A percentile compares a stretch with the other conserved stretches of the same genome.
These are phyloP conservation scores for Barnettozyma populi DNA, from an alignment of 805 yeast species.

Conservation along the genomic window DNA sequence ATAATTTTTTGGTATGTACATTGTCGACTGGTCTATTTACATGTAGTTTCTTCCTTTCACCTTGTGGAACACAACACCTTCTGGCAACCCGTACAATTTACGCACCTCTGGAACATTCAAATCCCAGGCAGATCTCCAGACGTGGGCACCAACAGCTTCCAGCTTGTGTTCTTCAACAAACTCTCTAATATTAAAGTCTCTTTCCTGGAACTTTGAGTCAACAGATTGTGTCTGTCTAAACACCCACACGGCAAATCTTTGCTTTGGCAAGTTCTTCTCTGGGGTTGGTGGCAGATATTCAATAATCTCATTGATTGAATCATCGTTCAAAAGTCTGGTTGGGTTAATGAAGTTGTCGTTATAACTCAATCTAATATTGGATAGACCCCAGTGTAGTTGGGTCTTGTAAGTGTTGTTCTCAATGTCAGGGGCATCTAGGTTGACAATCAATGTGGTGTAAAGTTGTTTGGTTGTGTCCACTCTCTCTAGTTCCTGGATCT, in stretches of 20 bases:
- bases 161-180: constrained; percentile 54
- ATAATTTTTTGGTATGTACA: constrained; percentile 1
- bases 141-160: constrained; percentile 83
- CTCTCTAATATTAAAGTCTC: constrained; percentile 65
- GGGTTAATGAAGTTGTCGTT: constrained; percentile 48
- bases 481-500: constrained; percentile 65
- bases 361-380: constrained; percentile 57
- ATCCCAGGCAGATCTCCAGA: constrained; percentile 87
- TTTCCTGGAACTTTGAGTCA: constrained; percentile 20
- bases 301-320: constrained; percentile 39
- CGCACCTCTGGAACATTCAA: constrained; percentile 64
- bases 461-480: constrained; percentile 38
- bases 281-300: constrained; percentile 80
- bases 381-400: constrained; percentile 70
- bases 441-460: constrained; percentile 77
- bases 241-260: constrained; percentile 87
- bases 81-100: constrained; percentile 62
- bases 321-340: constrained; percentile 28
- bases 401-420: constrained; percentile 63
- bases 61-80: constrained; percentile 66
- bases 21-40: constrained; percentile 2
- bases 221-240: constrained; percentile 55
- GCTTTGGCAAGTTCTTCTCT: constrained; percentile 79
- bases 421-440: constrained; percentile 87
- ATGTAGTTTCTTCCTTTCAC: constrained; percentile 21